Evolutionary conservation across 495 filamentous ascomycete species (phyloP).

Genomic region (Hypoxylon lenormandii): DNA sequence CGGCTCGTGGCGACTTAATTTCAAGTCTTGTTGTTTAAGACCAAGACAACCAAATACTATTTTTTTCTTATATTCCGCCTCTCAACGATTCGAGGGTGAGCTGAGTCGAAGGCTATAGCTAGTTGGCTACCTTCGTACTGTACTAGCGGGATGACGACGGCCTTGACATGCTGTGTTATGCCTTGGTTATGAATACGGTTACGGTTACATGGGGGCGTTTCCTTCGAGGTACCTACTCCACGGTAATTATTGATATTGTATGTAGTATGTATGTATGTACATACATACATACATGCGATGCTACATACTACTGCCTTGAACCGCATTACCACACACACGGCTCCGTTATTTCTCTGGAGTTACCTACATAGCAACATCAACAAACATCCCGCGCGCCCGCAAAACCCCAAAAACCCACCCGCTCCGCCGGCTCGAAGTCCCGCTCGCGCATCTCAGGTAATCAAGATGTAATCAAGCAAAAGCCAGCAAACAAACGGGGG

Average conservation of each 20-base stretch:
- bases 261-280: not conserved
- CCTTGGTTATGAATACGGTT: not conserved
- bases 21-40: not conserved
- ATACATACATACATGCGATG: constrained; percentile 10
- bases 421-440: constrained; percentile 47
- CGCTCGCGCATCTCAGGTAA: constrained; percentile 30
- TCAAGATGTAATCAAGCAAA: constrained; percentile 30
- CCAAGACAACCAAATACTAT: not conserved
- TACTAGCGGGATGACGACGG: constrained; percentile 4
- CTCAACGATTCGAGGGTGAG: constrained; percentile 11
- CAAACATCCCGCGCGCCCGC: constrained; percentile 5
- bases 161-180: not conserved
- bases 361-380: not conserved
- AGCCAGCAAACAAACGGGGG: constrained; percentile 2
- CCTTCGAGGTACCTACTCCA: too few relatives aligned
- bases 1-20: not conserved
- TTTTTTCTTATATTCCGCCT: constrained; percentile 4
- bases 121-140: too few relatives aligned
- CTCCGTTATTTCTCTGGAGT: too few relatives aligned
- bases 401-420: constrained; percentile 2
- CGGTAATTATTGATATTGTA: not conserved
- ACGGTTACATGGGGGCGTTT: not conserved
- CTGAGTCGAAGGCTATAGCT: constrained; percentile 16
- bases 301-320: too few relatives aligned
- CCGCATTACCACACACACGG: too few relatives aligned